These are phyloP conservation scores for Oenanthe javanica DNA, from an alignment of 140 eudicot genomes.

Conservation along the genomic window DNA sequence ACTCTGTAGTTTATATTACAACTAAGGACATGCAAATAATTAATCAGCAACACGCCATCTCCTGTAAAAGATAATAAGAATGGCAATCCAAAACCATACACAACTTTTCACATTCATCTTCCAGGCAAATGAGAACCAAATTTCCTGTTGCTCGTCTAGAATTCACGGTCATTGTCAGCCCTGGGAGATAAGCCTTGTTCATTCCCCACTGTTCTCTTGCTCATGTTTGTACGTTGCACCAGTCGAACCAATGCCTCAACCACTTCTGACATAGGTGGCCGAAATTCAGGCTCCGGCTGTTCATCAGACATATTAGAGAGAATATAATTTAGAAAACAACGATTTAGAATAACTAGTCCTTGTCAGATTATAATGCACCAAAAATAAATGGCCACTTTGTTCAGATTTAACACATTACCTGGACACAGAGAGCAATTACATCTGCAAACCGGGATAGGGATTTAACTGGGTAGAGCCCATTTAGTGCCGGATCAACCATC, in stretches of 20 bases:
- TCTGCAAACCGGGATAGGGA: conserved; percentile 95
- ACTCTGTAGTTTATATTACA: neutral
- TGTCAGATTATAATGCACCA: neutral
- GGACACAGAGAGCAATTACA: conserved; percentile 92
- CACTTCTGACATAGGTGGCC: conserved; percentile 99
- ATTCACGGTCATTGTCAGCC: neutral
- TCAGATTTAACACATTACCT: conserved; percentile 38
- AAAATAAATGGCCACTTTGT: neutral
- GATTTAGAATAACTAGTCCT: neutral
- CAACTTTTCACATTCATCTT: conserved; percentile 4
- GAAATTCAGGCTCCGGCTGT: conserved; percentile 94
- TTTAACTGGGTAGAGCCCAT: conserved; percentile 90
- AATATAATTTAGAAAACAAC: neutral
- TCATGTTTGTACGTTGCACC: conserved; percentile 94
- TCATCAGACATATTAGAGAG: neutral
- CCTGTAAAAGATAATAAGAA: neutral
- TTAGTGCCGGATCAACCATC: conserved; percentile 93
- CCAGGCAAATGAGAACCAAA: neutral
- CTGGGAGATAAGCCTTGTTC: conserved; percentile 35
- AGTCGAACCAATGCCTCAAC: conserved; percentile 89
- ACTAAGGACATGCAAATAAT: neutral
- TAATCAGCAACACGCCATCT: neutral
- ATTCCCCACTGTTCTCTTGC: conserved; percentile 81
- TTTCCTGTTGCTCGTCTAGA: neutral
- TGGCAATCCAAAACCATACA: neutral